Evolutionary conservation across 345 rosid species (phyloP).

Genomic region (Lepidium aucheri): DNA sequence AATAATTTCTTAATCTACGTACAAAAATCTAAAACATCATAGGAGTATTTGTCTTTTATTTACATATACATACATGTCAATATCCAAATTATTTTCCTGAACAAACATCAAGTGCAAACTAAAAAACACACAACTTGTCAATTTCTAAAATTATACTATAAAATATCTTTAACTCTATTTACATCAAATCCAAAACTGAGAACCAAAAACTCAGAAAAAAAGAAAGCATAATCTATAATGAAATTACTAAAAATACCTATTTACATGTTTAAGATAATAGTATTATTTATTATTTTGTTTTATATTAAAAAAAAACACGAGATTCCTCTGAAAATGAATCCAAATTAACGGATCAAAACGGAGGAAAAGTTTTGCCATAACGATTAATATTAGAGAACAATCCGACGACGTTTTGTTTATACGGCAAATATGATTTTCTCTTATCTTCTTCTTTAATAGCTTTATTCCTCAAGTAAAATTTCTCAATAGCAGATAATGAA

Average conservation of each 20-base stretch:
- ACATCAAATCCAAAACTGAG: not conserved
- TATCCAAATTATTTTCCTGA: too few relatives aligned
- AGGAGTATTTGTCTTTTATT: too few relatives aligned
- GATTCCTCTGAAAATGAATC: not conserved
- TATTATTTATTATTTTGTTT: not conserved
- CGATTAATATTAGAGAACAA: slow-evolving; percentile 41
- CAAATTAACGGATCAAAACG: slow-evolving; percentile 22
- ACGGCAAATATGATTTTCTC: slow-evolving; percentile 65
- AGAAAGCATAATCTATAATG: not conserved
- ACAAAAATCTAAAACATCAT: too few relatives aligned
- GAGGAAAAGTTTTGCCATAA: slow-evolving; percentile 28
- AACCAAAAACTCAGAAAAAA: too few relatives aligned
- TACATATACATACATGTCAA: too few relatives aligned
- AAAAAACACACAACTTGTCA: too few relatives aligned
- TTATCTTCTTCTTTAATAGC: slow-evolving; percentile 49
- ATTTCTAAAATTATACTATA: too few relatives aligned
- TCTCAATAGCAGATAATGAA: slow-evolving; percentile 55
- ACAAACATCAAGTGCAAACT: too few relatives aligned
- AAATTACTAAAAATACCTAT: not conserved
- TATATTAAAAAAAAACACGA: not conserved
- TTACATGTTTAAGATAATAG: not conserved
- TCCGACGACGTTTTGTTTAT: slow-evolving; percentile 58
- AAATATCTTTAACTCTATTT: too few relatives aligned
- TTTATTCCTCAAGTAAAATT: slow-evolving; percentile 57
- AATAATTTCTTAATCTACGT: too few relatives aligned